Conservation (phyloP, 208 protist genomes). For the Willaertia magna region DNA sequence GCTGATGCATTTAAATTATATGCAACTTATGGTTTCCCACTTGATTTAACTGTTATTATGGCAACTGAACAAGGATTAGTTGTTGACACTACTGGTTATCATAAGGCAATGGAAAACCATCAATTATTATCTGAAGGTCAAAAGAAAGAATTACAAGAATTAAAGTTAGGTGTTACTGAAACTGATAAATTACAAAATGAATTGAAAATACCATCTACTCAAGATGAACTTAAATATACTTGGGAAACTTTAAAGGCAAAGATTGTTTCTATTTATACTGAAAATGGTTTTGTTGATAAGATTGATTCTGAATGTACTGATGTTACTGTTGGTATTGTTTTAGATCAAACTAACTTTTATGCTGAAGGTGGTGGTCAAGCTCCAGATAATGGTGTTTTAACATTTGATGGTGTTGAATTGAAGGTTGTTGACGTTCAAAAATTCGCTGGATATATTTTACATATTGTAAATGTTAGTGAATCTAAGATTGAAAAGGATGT, state of each 20-base stretch:
- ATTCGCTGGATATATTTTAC: conserved; percentile 86
- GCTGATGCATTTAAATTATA: conserved; percentile 77
- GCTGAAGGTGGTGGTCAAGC: conserved; percentile 92
- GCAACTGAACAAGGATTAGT: conserved; percentile 78
- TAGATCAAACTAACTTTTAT: conserved; percentile 93
- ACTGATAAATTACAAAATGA: conserved; percentile 58
- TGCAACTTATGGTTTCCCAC: conserved; percentile 92
- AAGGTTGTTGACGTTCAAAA: conserved; percentile 71
- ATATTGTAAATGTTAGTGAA: conserved; percentile 70
- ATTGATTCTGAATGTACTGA: conserved; percentile 24
- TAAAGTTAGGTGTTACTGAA: conserved; percentile 63
- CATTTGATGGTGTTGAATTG: conserved; percentile 52
- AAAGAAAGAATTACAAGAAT: conserved; percentile 20
- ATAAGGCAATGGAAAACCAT: conserved; percentile 59
- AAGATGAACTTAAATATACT: conserved; percentile 84
- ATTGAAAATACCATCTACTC: conserved; percentile 56
- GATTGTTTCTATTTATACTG: conserved; percentile 46
- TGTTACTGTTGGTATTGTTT: conserved; percentile 68
- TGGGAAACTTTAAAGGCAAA: conserved; percentile 40
- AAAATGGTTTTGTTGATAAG: conserved; percentile 50
- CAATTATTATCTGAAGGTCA: conserved; percentile 43
- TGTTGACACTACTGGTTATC: conserved; percentile 65
- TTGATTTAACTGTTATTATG: conserved; percentile 92
- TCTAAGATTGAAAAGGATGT: conserved; percentile 31
- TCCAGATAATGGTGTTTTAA: conserved; percentile 80